phyloP scores from a whole-genome alignment of 176 grass and related monocot species.

The Themeda triandra region DNA sequence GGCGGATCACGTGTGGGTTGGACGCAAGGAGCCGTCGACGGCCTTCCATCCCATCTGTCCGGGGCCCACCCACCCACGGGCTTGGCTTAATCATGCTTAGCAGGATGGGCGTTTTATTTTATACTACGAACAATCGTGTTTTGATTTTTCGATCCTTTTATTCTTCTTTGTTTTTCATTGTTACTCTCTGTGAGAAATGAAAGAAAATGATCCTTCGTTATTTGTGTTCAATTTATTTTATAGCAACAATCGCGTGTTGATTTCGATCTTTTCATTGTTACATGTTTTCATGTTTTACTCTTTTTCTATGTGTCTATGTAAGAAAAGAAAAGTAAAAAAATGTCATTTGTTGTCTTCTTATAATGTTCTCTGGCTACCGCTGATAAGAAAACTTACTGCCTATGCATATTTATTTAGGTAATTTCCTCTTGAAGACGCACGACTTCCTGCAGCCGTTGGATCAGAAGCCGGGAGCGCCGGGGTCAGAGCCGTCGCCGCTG shows the following conservation, averaged over 20 bases:
- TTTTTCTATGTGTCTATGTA: too few relatives aligned
- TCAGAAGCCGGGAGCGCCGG: background rate
- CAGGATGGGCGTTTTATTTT: background rate
- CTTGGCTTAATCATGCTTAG: slow-evolving; percentile 9
- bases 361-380: background rate
- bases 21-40: slow-evolving; percentile 42
- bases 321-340: too few relatives aligned
- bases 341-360: too few relatives aligned
- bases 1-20: slow-evolving; percentile 49
- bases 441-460: slow-evolving; percentile 76
- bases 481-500: background rate
- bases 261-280: too few relatives aligned
- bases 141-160: background rate
- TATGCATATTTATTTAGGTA: slow-evolving; percentile 4
- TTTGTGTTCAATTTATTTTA: too few relatives aligned
- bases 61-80: slow-evolving; percentile 32
- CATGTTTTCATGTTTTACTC: too few relatives aligned
- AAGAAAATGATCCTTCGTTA: background rate
- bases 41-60: slow-evolving; percentile 36
- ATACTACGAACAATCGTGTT: background rate
- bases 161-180: background rate
- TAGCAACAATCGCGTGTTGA: too few relatives aligned
- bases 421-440: slow-evolving; percentile 65
- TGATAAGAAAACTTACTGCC: background rate
- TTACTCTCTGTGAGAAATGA: too few relatives aligned